Evolutionary conservation across 2,329 filamentous ascomycete genomes (phyloP), one percentile per base, ranked within the genome.

Genomic region (Aspergillus viridinutans): DNA sequence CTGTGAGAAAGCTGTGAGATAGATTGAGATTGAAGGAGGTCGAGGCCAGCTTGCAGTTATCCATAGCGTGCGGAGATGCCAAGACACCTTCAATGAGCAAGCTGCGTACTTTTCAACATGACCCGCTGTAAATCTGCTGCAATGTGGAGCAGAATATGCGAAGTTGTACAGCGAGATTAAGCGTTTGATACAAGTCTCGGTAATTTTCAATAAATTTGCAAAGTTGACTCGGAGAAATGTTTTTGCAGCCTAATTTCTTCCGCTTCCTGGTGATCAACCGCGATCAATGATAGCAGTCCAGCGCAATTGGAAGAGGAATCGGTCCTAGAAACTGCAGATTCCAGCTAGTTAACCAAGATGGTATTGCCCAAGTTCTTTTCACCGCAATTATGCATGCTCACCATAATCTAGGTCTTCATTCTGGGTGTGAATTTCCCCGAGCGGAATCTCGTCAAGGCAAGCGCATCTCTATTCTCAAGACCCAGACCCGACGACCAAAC

Each of bases 391-490:
- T 20, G 7, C 17, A 20, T n/a, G 32, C 59, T 67, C 58, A 69
- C 50, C 25, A 20, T 3, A 20, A 49, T 43, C 35, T 53, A 91
- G 90, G 89, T 92, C 69, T 90, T 94, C 80, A 87, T 97, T 69
- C 82, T 93, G 70, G 90, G 90, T 68, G 81, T 90, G 80, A 92
- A 89, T 80, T 97, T 97, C 80, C 80, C 85, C 67, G 92, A 96
- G 78, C 78, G 81, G 69, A 87, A 88, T 75, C 84, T 97, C 70
- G 88, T 97, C 73, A 89, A 89, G 81, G 91, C 90, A 85, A 74
- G 78, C 56, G 61, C 50, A 26, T n/a, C 47, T 40, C 50, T 52
- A 53, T 52, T 48, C 47, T 45, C 50, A 42, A 35, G 48, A 20
- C 40, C 47, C 55, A 53, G 29, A 45, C 28, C 50, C 49, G 38